A percentile compares a stretch with the other conserved stretches of the same genome.
Evolutionary conservation across 1,284 basidiomycete genomes (phyloP).

Genomic region (Xanthoconium separans): DNA sequence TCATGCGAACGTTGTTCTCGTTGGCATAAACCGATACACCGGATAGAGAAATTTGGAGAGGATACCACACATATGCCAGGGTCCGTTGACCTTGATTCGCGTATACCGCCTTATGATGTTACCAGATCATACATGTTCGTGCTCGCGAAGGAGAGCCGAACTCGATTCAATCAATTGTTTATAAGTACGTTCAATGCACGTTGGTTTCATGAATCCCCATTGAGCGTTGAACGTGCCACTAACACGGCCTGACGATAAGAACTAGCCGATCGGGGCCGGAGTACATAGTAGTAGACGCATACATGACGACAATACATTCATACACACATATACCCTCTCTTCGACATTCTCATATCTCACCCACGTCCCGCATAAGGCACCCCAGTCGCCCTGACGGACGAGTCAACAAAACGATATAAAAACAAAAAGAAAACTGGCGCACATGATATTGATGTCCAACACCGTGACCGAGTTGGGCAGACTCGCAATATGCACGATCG

Average conservation of each 20-base stretch:
- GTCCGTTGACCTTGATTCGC: too few species aligned
- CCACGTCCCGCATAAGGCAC: conserved; percentile 66
- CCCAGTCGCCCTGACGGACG: conserved; percentile 46
- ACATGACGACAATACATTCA: too few species aligned
- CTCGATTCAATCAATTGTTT: too few species aligned
- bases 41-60: not conserved
- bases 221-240: too few species aligned
- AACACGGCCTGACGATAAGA: too few species aligned
- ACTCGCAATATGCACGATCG: conserved; percentile 68
- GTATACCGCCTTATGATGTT: too few species aligned
- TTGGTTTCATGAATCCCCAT: not conserved
- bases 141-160: too few species aligned
- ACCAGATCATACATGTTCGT: not conserved
- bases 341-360: conserved; percentile 20
- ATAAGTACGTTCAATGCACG: not conserved
- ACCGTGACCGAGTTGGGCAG: conserved; percentile 71
- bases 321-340: not conserved
- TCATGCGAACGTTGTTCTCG: conserved; percentile 57
- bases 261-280: too few species aligned
- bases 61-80: not conserved
- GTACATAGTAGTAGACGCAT: too few species aligned
- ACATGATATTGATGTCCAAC: conserved; percentile 75
- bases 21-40: conserved; percentile 10
- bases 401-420: not conserved
- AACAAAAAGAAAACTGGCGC: conserved; percentile 28